Evolutionary conservation across 2,329 filamentous ascomycete species (phyloP).

Genomic region (Phyllosticta citribraziliensis): DNA sequence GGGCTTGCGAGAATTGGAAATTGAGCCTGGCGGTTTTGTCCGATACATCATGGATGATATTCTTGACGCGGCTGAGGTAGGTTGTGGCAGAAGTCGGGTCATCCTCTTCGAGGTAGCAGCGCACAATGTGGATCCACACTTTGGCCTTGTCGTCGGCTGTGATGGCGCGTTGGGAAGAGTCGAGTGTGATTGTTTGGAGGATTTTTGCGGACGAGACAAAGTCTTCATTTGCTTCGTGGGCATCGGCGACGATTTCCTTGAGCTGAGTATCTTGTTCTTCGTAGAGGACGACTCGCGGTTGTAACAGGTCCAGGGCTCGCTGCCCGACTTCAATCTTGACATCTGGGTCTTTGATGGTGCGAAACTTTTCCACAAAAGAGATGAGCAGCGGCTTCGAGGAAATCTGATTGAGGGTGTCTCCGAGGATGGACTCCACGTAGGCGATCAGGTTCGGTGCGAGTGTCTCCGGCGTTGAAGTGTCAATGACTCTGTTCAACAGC

Average conservation of each 20-base stretch:
- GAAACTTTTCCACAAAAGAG: slow-evolving; percentile 55
- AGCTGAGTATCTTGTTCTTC: slow-evolving; percentile 76
- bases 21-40: slow-evolving; percentile 68
- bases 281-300: slow-evolving; percentile 60
- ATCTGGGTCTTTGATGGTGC: slow-evolving; percentile 49
- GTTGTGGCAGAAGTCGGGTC: slow-evolving; percentile 76
- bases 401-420: slow-evolving; percentile 65
- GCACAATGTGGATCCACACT: slow-evolving; percentile 88
- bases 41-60: slow-evolving; percentile 69
- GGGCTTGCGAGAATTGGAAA: slow-evolving; percentile 85
- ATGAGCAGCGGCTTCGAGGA: slow-evolving; percentile 60
- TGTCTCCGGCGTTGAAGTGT: slow-evolving; percentile 33
- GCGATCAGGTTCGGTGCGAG: slow-evolving; percentile 54
- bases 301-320: slow-evolving; percentile 59
- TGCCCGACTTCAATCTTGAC: slow-evolving; percentile 67
- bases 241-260: slow-evolving; percentile 71
- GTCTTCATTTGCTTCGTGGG: slow-evolving; percentile 74
- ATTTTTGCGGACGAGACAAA: slow-evolving; percentile 67
- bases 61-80: slow-evolving; percentile 92
- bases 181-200: slow-evolving; percentile 76
- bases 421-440: slow-evolving; percentile 58
- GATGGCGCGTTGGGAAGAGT: slow-evolving; percentile 77
- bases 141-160: slow-evolving; percentile 71
- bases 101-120: slow-evolving; percentile 89
- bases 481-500: slow-evolving; percentile 47